Evolutionary conservation across 306 rosid genomes (phyloP).

Genomic region (Styphnolobium japonicum): DNA sequence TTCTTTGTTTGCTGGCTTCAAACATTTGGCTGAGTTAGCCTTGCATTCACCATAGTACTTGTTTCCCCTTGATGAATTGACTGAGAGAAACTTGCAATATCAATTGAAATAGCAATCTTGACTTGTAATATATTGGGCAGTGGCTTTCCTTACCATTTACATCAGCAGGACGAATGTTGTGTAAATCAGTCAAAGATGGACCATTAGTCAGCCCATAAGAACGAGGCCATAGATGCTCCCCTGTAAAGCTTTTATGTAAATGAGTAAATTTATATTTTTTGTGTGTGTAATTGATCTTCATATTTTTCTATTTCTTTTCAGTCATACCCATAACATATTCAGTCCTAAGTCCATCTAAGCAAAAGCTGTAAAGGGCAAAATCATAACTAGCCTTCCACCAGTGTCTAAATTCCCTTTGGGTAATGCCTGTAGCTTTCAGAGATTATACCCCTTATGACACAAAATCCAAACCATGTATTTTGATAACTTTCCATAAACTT

Average conservation of each 20-base stretch:
- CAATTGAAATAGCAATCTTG: constrained; percentile 24
- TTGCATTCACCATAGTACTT: constrained; percentile 71
- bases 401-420: background rate
- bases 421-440: background rate
- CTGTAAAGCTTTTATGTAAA: constrained; percentile 26
- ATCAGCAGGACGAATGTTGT: constrained; percentile 75
- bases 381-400: background rate
- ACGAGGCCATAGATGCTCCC: constrained; percentile 86
- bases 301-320: background rate
- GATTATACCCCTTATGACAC: background rate
- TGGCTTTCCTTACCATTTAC: constrained; percentile 52
- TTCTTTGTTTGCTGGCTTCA: constrained; percentile 75
- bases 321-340: background rate
- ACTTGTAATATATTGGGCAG: background rate
- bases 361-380: background rate
- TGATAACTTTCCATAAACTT: background rate
- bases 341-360: background rate
- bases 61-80: constrained; percentile 76
- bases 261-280: background rate
- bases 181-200: constrained; percentile 64
- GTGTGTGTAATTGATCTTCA: background rate
- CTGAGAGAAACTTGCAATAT: constrained; percentile 35
- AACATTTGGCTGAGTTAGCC: constrained; percentile 41
- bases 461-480: background rate
- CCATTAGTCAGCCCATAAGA: constrained; percentile 63